Evolutionary conservation across 2,329 filamentous ascomycete species (phyloP), one percentile per base, ranked within the genome.

Genomic region (Mycogone perniciosa): DNA sequence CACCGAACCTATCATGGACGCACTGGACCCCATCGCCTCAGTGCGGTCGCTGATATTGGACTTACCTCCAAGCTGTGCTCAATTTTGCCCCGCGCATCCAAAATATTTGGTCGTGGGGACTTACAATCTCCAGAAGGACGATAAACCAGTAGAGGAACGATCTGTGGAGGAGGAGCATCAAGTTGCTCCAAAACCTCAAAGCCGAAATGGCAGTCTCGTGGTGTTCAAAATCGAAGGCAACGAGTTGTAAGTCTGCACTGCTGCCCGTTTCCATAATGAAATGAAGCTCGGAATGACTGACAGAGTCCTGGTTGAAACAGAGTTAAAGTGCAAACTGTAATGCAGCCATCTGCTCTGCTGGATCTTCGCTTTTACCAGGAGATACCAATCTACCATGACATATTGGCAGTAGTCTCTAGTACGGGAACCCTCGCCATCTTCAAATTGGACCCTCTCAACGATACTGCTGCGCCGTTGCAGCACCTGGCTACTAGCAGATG

Each of bases 41-140:
- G 64, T 76, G 31, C 64, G 68, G 45, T 79, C 79, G 4, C 61
- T 79, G 31, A 73, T 66, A 4, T 70, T 89, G 20, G 80, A 87
- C 47, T 72, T 87, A 0, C 87, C 87, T 4, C 88, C 88, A 2
- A 88, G 86, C 61, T 91, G 87, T 62, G 75, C 90, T n/a, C 83
- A 88, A 54, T 89, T 90, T 60, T 86, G 81, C 56, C 82, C 83
- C 1, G 66, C 68, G 1, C 64, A 81, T 52, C 79, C 81, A 0
- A 70, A 82, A 0, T 81, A 85, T 61, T 84, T 95, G 57, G 74
- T 95, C 0, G 79, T 96, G 44, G 92, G 91, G 37, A 96, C 91
- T 1, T 96, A 96, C 67, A 81, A 86, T 55, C 76, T 96, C 30
- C 74, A 89, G 55, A 76, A 76, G 54, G 64, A 74, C 45, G 60